These are phyloP conservation scores for Gossypium mustelinum DNA, from an alignment of 345 rosid species.

Conservation along the genomic window DNA sequence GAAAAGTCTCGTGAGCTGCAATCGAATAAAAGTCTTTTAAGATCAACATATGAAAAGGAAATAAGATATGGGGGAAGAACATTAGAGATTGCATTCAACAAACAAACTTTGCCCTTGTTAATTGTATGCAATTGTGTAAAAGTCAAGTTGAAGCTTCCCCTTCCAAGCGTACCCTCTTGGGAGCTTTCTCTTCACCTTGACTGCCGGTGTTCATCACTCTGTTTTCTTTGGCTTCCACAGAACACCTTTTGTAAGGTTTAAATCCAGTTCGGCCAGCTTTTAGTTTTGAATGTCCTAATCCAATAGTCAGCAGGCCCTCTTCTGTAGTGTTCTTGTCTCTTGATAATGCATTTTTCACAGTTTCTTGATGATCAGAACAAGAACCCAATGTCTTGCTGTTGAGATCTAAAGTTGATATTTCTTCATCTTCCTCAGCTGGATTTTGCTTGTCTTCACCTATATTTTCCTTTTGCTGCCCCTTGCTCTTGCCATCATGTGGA, in stretches of 20 bases:
- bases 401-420: constrained; percentile 44
- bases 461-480: constrained; percentile 15
- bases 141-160: constrained; percentile 57
- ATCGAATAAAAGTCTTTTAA: constrained; percentile 19
- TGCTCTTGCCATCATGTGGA: constrained; percentile 25
- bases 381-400: constrained; percentile 30
- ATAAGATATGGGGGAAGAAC: constrained; percentile 21
- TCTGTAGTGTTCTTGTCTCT: constrained; percentile 26
- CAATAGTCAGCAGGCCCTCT: constrained; percentile 44
- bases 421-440: constrained; percentile 28
- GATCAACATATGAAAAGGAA: constrained; percentile 21
- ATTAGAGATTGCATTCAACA: constrained; percentile 27
- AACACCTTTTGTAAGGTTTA: constrained; percentile 91
- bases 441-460: constrained; percentile 32
- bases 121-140: constrained; percentile 25
- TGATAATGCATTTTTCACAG: constrained; percentile 26
- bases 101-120: constrained; percentile 27
- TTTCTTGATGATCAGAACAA: constrained; percentile 31
- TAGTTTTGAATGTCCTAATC: constrained; percentile 50
- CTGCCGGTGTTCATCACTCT: constrained; percentile 30
- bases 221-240: constrained; percentile 69
- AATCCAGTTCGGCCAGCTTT: constrained; percentile 69
- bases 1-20: constrained; percentile 40
- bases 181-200: constrained; percentile 64
- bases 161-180: constrained; percentile 85